Conservation (phyloP, 2,329 filamentous ascomycete species). For the Dactylellina parvicollis region DNA sequence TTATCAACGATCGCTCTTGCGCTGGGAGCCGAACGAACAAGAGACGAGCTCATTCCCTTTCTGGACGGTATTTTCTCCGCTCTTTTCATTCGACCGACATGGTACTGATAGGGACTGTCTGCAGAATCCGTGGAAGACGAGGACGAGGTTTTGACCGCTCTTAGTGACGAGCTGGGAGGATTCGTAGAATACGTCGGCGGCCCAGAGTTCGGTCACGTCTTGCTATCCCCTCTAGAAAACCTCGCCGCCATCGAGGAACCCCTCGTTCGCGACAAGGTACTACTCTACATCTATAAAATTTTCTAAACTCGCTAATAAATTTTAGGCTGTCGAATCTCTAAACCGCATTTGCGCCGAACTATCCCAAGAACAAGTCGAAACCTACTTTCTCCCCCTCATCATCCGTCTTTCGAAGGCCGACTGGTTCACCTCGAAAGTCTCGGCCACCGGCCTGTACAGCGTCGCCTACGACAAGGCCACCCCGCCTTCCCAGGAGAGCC, state of each 20-base stretch:
- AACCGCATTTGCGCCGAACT: constrained; percentile 98
- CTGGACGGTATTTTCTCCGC: constrained; percentile 80
- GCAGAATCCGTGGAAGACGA: constrained; percentile 98
- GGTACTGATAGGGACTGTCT: constrained; percentile 10
- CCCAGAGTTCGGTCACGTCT: constrained; percentile 90
- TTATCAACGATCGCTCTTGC: constrained; percentile 98
- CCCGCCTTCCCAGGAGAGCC: constrained; percentile 84
- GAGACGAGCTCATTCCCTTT: constrained; percentile 98
- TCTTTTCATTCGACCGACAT: constrained; percentile 35
- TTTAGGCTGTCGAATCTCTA: constrained; percentile 92
- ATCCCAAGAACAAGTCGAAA: constrained; percentile 90
- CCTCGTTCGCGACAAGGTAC: constrained; percentile 94
- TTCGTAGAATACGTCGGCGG: constrained; percentile 99
- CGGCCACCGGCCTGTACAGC: constrained; percentile 93
- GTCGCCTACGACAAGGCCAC: constrained; percentile 92
- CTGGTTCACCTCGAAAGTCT: constrained; percentile 99
- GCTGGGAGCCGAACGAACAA: constrained; percentile 92
- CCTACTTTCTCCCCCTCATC: constrained; percentile 95
- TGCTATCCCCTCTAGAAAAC: constrained; percentile 96
- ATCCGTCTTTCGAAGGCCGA: constrained; percentile 97
- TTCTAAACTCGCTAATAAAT: constrained; percentile 16
- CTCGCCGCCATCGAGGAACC: constrained; percentile 98
- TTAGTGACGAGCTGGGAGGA: constrained; percentile 94
- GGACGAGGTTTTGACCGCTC: constrained; percentile 94
- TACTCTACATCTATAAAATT: constrained; percentile 54